Conservation (phyloP, 768 basidiomycete genomes). For the Podaxis sp. region DNA sequence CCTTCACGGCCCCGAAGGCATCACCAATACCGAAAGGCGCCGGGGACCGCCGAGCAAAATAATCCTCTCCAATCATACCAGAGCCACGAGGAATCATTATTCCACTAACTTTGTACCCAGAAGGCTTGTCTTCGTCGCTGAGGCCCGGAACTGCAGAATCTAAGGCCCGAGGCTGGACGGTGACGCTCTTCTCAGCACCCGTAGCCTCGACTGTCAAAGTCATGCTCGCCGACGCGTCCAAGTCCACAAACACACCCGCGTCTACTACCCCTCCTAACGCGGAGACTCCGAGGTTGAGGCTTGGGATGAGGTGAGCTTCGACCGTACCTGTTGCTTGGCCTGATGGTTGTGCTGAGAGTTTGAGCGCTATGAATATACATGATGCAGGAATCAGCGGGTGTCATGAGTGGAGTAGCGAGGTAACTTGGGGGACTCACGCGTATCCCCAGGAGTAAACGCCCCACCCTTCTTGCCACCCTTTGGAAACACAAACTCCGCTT, state of each 20-base stretch:
- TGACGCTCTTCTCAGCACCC: conserved; percentile 5
- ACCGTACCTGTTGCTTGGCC: conserved; percentile 41
- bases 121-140: neutral
- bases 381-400: neutral
- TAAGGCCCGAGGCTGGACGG: neutral
- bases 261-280: conserved; percentile 36
- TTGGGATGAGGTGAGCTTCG: conserved; percentile 49
- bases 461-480: conserved; percentile 27
- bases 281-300: conserved; percentile 43
- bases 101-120: neutral
- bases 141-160: neutral
- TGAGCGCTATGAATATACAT: conserved; percentile 30
- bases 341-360: conserved; percentile 38
- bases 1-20: neutral
- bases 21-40: neutral
- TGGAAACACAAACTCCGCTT: conserved; percentile 46
- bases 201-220: conserved; percentile 25
- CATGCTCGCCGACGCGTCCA: conserved; percentile 38
- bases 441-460: conserved; percentile 37
- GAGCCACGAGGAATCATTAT: conserved; percentile 1
- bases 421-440: conserved; percentile 42
- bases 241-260: conserved; percentile 40
- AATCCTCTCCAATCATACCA: neutral
- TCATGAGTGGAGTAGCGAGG: neutral
- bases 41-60: neutral